These are phyloP conservation scores for Pseudocohnilembus persalinus DNA, from an alignment of 169 alveolate species.

Conservation along the genomic window DNA sequence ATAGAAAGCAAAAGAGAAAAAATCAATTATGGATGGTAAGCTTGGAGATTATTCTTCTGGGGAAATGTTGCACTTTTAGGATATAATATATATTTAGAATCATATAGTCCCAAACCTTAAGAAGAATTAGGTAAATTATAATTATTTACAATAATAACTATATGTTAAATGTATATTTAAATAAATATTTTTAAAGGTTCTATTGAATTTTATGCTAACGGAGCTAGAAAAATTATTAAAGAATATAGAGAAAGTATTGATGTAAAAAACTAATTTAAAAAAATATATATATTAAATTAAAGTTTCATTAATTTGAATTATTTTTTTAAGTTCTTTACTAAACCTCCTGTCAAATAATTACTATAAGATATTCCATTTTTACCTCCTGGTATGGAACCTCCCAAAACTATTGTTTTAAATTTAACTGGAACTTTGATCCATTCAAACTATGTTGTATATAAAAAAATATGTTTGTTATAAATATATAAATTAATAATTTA, in stretches of 20 bases:
- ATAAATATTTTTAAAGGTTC: too few species aligned
- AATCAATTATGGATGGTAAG: slow-evolving; percentile 25
- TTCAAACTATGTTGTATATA: slow-evolving; percentile 52
- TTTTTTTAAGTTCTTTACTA: slow-evolving; percentile 47
- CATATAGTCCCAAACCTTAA: slow-evolving; percentile 52
- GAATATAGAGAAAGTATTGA: slow-evolving; percentile 28
- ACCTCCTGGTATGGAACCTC: slow-evolving; percentile 63
- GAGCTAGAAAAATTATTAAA: slow-evolving; percentile 27
- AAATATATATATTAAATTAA: background rate
- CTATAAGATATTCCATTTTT: slow-evolving; percentile 67
- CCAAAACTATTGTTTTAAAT: slow-evolving; percentile 72
- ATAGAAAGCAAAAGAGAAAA: slow-evolving; percentile 41
- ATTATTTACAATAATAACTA: background rate
- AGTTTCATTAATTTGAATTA: background rate
- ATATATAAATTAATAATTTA: background rate
- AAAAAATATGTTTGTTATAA: too few species aligned
- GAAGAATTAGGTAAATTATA: slow-evolving; percentile 36
- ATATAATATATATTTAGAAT: slow-evolving; percentile 55
- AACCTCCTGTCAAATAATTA: slow-evolving; percentile 74
- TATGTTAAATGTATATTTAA: too few species aligned
- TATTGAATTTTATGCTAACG: background rate
- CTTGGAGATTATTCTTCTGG: slow-evolving; percentile 55
- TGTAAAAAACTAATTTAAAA: slow-evolving; percentile 5
- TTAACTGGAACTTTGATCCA: slow-evolving; percentile 65
- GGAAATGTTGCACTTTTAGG: slow-evolving; percentile 43